Conservation (phyloP, 371 early-diverging fungal genomes). For the Mucor racemosus region DNA sequence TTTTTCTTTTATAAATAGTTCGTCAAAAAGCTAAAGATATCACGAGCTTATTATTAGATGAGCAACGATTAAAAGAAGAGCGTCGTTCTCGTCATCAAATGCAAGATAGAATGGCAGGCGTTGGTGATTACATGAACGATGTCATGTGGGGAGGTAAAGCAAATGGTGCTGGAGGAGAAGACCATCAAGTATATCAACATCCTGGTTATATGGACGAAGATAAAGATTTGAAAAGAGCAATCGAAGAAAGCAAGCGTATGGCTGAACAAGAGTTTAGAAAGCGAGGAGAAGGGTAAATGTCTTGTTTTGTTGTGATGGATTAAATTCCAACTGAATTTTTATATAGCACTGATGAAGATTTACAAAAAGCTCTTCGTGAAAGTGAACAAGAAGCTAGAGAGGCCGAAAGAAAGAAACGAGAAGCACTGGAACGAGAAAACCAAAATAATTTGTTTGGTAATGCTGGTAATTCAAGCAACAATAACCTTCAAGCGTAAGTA, state of each 20-base stretch:
- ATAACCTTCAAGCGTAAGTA: slow-evolving; percentile 14
- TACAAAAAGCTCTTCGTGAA: slow-evolving; percentile 32
- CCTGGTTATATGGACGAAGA: slow-evolving; percentile 78
- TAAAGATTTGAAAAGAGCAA: slow-evolving; percentile 77
- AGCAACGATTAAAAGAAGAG: slow-evolving; percentile 76
- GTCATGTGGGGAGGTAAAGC: slow-evolving; percentile 24
- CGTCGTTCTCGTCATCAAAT: slow-evolving; percentile 68
- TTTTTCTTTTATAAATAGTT: slow-evolving; percentile 43
- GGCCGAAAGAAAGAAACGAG: slow-evolving; percentile 21
- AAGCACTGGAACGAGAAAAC: slow-evolving; percentile 27
- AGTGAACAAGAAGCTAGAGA: slow-evolving; percentile 32
- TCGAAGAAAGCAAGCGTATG: slow-evolving; percentile 82
- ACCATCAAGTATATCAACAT: slow-evolving; percentile 42
- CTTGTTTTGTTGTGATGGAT: neutral
- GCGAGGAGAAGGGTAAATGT: slow-evolving; percentile 34
- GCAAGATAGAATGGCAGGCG: slow-evolving; percentile 66
- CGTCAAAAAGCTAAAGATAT: slow-evolving; percentile 94
- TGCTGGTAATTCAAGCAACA: neutral
- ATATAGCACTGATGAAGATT: slow-evolving; percentile 38
- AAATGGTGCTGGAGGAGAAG: slow-evolving; percentile 24
- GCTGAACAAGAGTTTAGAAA: slow-evolving; percentile 63
- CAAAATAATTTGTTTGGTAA: slow-evolving; percentile 47
- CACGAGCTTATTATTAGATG: slow-evolving; percentile 82
- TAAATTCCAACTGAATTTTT: neutral
- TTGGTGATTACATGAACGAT: slow-evolving; percentile 47